Conservation (phyloP, 164 flowering plant species). For the Akebia trifoliata region DNA sequence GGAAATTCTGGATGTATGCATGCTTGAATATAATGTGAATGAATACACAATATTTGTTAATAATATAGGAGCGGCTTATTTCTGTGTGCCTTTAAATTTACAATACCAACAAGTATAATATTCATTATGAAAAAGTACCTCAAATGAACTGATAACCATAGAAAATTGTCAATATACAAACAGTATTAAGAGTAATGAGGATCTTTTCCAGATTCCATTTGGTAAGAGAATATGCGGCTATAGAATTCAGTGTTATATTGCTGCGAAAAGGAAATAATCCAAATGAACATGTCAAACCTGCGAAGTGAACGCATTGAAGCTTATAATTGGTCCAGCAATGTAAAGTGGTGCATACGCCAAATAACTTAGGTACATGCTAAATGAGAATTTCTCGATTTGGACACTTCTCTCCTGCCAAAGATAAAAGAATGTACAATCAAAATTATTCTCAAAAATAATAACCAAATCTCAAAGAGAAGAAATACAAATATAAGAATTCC, state of each 20-base stretch:
- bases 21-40: too few species aligned
- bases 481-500: background rate
- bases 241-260: background rate
- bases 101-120: too few species aligned
- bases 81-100: too few species aligned
- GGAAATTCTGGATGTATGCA: too few species aligned
- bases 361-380: constrained; percentile 65
- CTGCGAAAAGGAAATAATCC: background rate
- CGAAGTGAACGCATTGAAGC: constrained; percentile 90
- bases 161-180: too few species aligned
- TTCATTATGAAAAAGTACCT: too few species aligned
- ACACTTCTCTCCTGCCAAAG: constrained; percentile 63
- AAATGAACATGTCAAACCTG: constrained; percentile 51
- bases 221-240: background rate
- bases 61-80: too few species aligned
- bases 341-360: constrained; percentile 93
- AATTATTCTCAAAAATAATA: constrained; percentile 8
- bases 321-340: constrained; percentile 88
- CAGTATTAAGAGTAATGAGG: too few species aligned
- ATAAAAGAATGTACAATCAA: constrained; percentile 10
- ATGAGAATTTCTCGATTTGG: constrained; percentile 44
- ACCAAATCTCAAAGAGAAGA: background rate
- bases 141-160: too few species aligned
- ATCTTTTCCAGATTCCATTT: too few species aligned
- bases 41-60: too few species aligned